These are phyloP conservation scores for Scheffersomyces illinoinensis DNA, from an alignment of 1,139 yeast species.

Conservation along the genomic window DNA sequence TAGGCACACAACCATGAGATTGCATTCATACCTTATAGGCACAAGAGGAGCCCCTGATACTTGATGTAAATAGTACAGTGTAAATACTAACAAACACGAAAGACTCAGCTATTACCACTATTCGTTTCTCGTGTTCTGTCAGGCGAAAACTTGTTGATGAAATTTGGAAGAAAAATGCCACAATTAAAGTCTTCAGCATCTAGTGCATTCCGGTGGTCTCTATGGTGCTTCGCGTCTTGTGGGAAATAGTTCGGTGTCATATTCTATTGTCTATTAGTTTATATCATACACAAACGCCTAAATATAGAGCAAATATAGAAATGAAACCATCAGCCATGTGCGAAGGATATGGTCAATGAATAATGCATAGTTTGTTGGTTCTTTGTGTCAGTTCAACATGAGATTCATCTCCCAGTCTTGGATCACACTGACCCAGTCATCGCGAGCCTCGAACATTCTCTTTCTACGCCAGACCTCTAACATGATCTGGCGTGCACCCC, in stretches of 20 bases:
- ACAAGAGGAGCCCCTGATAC: neutral
- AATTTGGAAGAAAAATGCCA: neutral
- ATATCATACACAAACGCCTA: neutral
- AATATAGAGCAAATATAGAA: neutral
- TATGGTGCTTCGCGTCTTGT: neutral
- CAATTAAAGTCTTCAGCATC: neutral
- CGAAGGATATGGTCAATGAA: neutral
- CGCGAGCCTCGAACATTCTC: constrained; percentile 54
- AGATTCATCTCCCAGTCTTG: constrained; percentile 85
- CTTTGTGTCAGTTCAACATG: constrained; percentile 53
- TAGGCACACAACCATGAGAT: too few species aligned
- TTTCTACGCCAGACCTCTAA: constrained; percentile 85
- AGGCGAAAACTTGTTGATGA: too few species aligned
- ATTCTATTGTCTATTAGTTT: neutral
- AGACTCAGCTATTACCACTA: neutral
- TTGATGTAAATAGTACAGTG: neutral
- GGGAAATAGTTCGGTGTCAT: neutral
- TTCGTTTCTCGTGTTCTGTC: neutral
- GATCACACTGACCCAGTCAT: constrained; percentile 78
- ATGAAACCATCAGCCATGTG: neutral
- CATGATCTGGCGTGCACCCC: constrained; percentile 85
- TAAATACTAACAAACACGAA: neutral
- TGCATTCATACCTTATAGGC: neutral
- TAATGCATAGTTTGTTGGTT: neutral
- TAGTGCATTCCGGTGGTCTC: neutral